Base-by-base conservation (phyloP, 306 rosid species). In the Senna siamea region DNA sequence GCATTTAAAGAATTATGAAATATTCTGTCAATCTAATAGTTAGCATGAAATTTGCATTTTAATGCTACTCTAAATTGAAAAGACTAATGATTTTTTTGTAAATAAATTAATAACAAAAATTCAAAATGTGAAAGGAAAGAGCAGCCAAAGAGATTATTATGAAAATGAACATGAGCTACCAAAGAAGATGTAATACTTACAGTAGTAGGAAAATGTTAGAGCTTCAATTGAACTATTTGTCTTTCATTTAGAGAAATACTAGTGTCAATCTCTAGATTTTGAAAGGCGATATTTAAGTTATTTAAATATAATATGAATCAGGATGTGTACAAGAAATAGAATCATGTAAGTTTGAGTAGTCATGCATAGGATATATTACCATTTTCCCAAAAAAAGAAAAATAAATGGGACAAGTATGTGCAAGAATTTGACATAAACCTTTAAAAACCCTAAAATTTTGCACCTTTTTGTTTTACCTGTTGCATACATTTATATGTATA, bases 361-460 rank as follows among this genome's bases (percentile, higher is more conserved):
- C 55, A 46, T 76, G 80, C 34, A 78, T n/a, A 37, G 23, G 75
- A 41, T n/a, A 6, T 18, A 35, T 30, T 40, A 59, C 55, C 56
- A 51, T n/a, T 58, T 46, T 62, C 59, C 63, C 52, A 47, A 4
- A 32, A 57, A 58, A 65, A 62, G 28, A n/a, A 4, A 60, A 15
- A n/a, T n/a, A 35, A 61, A 41, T 44, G 8, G n/a, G 7, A 71
- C 35, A 46, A 15, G 62, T 46, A 41, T 35, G 44, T 73, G 69
- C 75, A 71, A 53, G 65, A 74, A 85, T 43, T 73, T 17, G 74
- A 78, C 64, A 53, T 72, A 62, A 75, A 91, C 98, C 97, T 89
- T 81, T 93, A 76, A 91, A 91, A 74, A 93, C 44, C 30, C 98
- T n/a, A n/a, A n/a, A n/a, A n/a, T n/a, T n/a, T n/a, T n/a, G n/a